Conservation (phyloP, 495 filamentous ascomycete genomes). For the Jackrogersella minutella region DNA sequence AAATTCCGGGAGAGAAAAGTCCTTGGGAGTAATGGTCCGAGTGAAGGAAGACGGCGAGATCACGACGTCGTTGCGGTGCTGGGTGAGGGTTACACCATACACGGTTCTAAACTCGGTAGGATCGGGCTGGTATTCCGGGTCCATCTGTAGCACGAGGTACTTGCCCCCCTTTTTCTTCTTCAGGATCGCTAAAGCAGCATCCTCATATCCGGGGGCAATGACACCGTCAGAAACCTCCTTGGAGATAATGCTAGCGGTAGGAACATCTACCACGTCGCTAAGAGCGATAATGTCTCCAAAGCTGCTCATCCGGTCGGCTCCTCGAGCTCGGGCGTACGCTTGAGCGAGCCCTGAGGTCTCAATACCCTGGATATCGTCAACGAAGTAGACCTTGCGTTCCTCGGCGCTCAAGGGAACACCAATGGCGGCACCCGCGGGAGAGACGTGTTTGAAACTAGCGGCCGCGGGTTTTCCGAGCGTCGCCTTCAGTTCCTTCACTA, state of each 20-base stretch:
- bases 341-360: conserved; percentile 86
- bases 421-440: conserved; percentile 94
- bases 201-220: conserved; percentile 85
- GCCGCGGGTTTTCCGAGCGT: conserved; percentile 89
- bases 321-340: conserved; percentile 93
- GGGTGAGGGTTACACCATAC: conserved; percentile 84
- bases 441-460: conserved; percentile 99
- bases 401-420: conserved; percentile 83
- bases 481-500: conserved; percentile 95
- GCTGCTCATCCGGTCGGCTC: conserved; percentile 95
- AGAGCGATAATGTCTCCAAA: conserved; percentile 97
- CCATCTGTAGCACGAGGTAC: conserved; percentile 95
- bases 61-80: conserved; percentile 89
- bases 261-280: conserved; percentile 84
- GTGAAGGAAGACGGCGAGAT: conserved; percentile 87
- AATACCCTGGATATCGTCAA: conserved; percentile 90
- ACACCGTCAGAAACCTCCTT: conserved; percentile 98
- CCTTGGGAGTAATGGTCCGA: conserved; percentile 84
- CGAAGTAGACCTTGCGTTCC: conserved; percentile 97
- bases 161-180: conserved; percentile 98
- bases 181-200: conserved; percentile 86
- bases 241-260: conserved; percentile 95
- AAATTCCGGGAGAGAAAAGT: conserved; percentile 74
- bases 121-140: conserved; percentile 81
- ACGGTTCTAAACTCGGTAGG: conserved; percentile 81